Evolutionary conservation across 2,329 filamentous ascomycete species (phyloP).

Genomic region (Penicillium hordei): DNA sequence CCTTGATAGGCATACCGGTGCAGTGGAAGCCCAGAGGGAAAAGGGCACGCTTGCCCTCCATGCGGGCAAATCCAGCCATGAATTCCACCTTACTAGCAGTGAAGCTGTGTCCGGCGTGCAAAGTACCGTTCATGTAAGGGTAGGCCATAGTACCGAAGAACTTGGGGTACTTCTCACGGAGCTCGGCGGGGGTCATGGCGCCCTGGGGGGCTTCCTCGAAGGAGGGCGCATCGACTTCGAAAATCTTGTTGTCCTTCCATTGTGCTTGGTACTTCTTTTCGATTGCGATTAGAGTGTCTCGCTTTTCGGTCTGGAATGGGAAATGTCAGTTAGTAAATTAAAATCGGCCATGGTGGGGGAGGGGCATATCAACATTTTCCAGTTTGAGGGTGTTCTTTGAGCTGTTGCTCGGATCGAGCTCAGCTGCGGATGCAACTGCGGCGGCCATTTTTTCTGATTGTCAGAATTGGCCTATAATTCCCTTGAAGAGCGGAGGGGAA

Average conservation of each 20-base stretch:
- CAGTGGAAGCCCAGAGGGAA: conserved; percentile 95
- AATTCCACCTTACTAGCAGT: conserved; percentile 94
- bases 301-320: conserved; percentile 30
- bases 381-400: conserved; percentile 64
- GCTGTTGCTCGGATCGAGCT: conserved; percentile 55
- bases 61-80: conserved; percentile 77
- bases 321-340: conserved; percentile 14
- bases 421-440: conserved; percentile 53
- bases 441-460: conserved; percentile 41
- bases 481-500: conserved; percentile 18
- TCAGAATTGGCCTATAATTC: conserved; percentile 14
- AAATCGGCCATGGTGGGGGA: conserved; percentile 25
- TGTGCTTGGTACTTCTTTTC: conserved; percentile 91
- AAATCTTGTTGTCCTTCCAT: conserved; percentile 76
- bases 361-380: conserved; percentile 51
- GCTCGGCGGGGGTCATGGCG: conserved; percentile 69
- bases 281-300: conserved; percentile 35
- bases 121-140: conserved; percentile 81
- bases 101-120: conserved; percentile 91
- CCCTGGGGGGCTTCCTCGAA: conserved; percentile 73
- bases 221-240: conserved; percentile 82
- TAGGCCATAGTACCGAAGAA: conserved; percentile 82
- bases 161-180: conserved; percentile 81
- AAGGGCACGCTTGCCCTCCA: conserved; percentile 83
- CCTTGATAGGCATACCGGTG: conserved; percentile 98